Percentiles rank a stretch among this genome's conserved stretches.
Conservation (phyloP, 2,329 filamentous ascomycete genomes). For the Fusarium penzigii region DNA sequence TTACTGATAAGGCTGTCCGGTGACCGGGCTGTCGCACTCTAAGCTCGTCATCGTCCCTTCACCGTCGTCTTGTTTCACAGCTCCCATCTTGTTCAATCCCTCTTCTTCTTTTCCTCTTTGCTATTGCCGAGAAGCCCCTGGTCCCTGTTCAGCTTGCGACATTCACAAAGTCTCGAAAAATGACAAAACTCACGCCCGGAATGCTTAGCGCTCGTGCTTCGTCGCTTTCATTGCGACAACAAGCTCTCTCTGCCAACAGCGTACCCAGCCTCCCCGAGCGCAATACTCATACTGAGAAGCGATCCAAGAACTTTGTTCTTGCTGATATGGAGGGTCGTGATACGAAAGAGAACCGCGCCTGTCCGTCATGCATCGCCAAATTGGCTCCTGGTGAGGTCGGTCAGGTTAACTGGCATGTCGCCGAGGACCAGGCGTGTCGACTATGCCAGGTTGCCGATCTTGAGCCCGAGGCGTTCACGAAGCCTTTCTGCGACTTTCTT, state of each 20-base stretch:
- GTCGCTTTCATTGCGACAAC: slow-evolving; percentile 46
- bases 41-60: slow-evolving; percentile 17
- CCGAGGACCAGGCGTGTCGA: slow-evolving; percentile 30
- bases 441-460: slow-evolving; percentile 41
- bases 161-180: slow-evolving; percentile 22
- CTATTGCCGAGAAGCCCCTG: neutral
- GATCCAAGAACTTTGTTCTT: slow-evolving; percentile 49
- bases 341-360: slow-evolving; percentile 37
- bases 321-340: slow-evolving; percentile 42
- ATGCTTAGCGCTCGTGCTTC: slow-evolving; percentile 46
- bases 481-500: slow-evolving; percentile 87
- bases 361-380: slow-evolving; percentile 41
- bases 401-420: slow-evolving; percentile 35
- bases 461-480: slow-evolving; percentile 67
- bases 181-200: slow-evolving; percentile 49
- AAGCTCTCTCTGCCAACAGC: slow-evolving; percentile 33
- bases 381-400: slow-evolving; percentile 30
- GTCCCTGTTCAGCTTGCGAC: slow-evolving; percentile 7
- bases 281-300: slow-evolving; percentile 5
- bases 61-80: slow-evolving; percentile 10
- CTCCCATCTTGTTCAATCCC: slow-evolving; percentile 1
- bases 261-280: slow-evolving; percentile 30
- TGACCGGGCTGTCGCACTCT: slow-evolving; percentile 19
- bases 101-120: slow-evolving; percentile 3
- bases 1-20: slow-evolving; percentile 10